Percentiles rank a stretch among this genome's conserved stretches.
phyloP scores from a whole-genome alignment of 768 basidiomycete species.

The Mrakia gelida region DNA sequence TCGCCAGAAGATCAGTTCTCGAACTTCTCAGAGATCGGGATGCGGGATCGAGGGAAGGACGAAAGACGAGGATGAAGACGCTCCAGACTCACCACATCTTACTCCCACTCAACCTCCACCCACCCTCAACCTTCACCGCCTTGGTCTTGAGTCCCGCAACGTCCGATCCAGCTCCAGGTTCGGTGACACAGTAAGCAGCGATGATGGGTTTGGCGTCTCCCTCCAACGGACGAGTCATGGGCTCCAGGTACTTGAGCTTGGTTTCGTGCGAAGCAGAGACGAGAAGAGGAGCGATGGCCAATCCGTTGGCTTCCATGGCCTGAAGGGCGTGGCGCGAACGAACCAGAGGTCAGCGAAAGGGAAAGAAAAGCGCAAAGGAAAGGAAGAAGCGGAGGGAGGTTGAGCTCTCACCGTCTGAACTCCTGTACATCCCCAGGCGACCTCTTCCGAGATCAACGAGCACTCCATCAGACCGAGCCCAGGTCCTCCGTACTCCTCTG shows the following conservation, averaged over 20 bases:
- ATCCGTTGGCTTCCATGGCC: slow-evolving; percentile 44
- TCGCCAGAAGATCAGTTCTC: no score
- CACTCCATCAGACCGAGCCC: slow-evolving; percentile 44
- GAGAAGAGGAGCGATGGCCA: slow-evolving; percentile 36
- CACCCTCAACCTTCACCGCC: slow-evolving; percentile 39
- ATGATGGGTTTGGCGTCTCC: slow-evolving; percentile 36
- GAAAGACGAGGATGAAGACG: no score
- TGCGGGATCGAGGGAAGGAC: no score
- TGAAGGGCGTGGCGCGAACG: no score
- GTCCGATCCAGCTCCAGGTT: slow-evolving; percentile 47
- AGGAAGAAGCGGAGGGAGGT: slow-evolving; percentile 45
- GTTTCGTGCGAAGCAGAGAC: slow-evolving; percentile 10
- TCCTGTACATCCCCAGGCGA: slow-evolving; percentile 45
- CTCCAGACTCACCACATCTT: slow-evolving; percentile 41
- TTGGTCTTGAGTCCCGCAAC: slow-evolving; percentile 47
- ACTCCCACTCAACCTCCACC: slow-evolving; percentile 38
- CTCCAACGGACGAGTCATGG: slow-evolving; percentile 14
- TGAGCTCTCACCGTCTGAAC: slow-evolving; percentile 43
- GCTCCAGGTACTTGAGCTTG: slow-evolving; percentile 21
- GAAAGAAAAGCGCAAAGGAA: no score
- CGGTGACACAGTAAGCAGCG: slow-evolving; percentile 46
- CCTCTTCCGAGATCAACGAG: slow-evolving; percentile 44
- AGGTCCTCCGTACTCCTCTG: slow-evolving; percentile 43
- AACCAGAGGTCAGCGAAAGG: no score
- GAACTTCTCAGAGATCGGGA: no score